Evolutionary conservation across 805 yeast genomes (phyloP), one percentile per base, ranked within the genome.

Genomic region (Sugiyamaella floridensis): DNA sequence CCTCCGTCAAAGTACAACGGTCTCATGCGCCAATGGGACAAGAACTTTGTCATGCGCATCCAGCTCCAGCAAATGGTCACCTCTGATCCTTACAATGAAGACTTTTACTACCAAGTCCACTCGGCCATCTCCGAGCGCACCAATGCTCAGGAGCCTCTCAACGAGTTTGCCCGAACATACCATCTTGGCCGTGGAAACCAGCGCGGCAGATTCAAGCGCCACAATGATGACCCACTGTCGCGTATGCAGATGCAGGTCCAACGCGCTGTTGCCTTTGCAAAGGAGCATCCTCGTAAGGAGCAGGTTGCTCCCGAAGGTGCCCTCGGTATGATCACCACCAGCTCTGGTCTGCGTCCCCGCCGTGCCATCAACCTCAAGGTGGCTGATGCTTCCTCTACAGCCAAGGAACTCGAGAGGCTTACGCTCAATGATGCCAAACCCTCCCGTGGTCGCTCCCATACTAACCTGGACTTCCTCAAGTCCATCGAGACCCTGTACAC

Each of bases 211-310:
- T 62, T 62, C 51, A 52, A 67, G 41, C 57, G 62, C 41, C 64
- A 61, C 47, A 64, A 66, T 41, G 95, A 88, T 68, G 82, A 89
- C 58, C 97, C 96, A 0, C 76, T 90, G 63, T 96, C 88, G 74
- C 83, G 97, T 76, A 88, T 93, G 96, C 97, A 92, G 72, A 96
- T 89, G 67, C 98, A 92, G 73, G 96, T 92, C 50, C 95, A 89
- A 65, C 88, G 86, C 63, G 98, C 98, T 14, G 97, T 92, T 15
- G 86, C 92, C 51, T 92, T 88, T 41, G 99, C 97, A 20, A 87
- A 88, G 66, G 96, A 89, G 63, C 75, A 76, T 58, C 79, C 79
- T 47, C 81, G 89, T 72, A 83, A 83, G 70, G 76, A 78, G 43
- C 83, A 78, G 57, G 81, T 80, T 60, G 80, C 81, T 29, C 75